Base-by-base conservation (phyloP, 2,329 filamentous ascomycete genomes). In the Coniochaeta pulveracea region DNA sequence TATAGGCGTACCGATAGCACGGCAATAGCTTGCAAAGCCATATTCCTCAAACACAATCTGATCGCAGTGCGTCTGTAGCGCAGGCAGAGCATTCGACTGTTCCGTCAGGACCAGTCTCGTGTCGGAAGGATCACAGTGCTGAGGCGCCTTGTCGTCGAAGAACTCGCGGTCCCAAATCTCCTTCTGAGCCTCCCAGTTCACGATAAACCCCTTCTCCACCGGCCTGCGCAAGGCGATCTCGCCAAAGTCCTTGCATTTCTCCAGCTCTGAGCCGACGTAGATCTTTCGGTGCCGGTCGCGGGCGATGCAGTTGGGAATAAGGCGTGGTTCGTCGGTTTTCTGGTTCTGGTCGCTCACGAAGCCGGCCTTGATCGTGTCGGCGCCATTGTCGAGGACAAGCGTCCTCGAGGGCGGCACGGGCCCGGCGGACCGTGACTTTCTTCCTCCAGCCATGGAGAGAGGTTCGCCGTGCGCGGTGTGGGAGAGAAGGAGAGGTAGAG, bases 1-100 rank as follows among this genome's bases (percentile, higher is more conserved):
- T n/a, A n/a, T n/a, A 19, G 15, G 46, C 62, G 38, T 53, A 73
- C 83, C 83, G 42, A 83, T 63, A 37, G 74, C 78, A 39, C 91
- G 75, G 43, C 80, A 81, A 58, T 93, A 93, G 43, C 82, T 80
- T 9, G 80, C 73, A 56, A 98, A 98, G 3, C 85, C 85, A 61
- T 91, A 98, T 52, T 96, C 88, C 52, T 98, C 91, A 63, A 98
- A 96, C 2, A 96, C 75, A 50, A 98, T 85, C 61, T 98, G 89
- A 50, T 98, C 91, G 46, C 85, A 86, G 52, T 95, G 91, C 24
- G 79, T 74, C 56, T 95, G 86, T 41, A 98, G 60, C 10, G 77
- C 76, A 1, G 80, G 77, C 36, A 93, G 68, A 4, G 80, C 77
- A 56, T 93, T 94, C 4, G 86, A 80, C 28, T 85, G 81, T 55